Base-by-base conservation (phyloP, 495 filamentous ascomycete genomes). In the Podospora tetraspora region DNA sequence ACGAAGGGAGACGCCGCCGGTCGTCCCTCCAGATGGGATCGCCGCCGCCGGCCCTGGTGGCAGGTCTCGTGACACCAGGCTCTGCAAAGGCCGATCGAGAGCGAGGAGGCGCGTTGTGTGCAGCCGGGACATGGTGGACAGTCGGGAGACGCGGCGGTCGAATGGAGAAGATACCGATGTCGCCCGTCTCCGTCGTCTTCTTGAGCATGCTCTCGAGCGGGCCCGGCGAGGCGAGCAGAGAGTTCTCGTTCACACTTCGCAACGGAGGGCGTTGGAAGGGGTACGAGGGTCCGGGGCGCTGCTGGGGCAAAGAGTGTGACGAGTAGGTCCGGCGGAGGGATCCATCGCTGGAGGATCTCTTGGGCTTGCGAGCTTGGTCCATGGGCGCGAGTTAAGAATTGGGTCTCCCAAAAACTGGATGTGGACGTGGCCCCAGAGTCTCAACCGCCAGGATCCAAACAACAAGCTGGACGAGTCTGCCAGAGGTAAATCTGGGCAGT, bases 171-270 rank as follows among this genome's bases (percentile, higher is more conserved):
- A 85, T 77, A 9, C 86, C 88, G 61, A 91, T 86, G 64, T 90
- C 87, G 19, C 89, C 90, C 1, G 86, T 85, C 76, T 91, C 90
- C 0, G 89, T 91, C 0, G 84, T 88, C 10, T 85, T 91, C 74
- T 84, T 90, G 57, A 92, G 83, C 89, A 92, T 91, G 74, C 86
- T 85, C 69, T 84, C 80, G 24, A 83, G 66, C 8, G 82, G 80
- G 0, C 79, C 81, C n/a, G 79, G 82, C 0, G 81, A 83, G 34
- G 74, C 71, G 12, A 83, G 70, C 22, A 76, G 75, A 0, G 71
- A 63, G 57, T 78, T 79, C 61, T 79, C 77, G 24, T 79, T 78
- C 11, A 78, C 71, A 58, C 72, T 77, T 52, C 77, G 75, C 13
- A 81, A 77, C 4, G 79, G 78, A 43, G 63, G 71, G 8, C 43